A percentile compares a stretch with the other conserved stretches of the same genome.
Evolutionary conservation across 148 eudicot species (phyloP).

Genomic region (Chenopodium album): DNA sequence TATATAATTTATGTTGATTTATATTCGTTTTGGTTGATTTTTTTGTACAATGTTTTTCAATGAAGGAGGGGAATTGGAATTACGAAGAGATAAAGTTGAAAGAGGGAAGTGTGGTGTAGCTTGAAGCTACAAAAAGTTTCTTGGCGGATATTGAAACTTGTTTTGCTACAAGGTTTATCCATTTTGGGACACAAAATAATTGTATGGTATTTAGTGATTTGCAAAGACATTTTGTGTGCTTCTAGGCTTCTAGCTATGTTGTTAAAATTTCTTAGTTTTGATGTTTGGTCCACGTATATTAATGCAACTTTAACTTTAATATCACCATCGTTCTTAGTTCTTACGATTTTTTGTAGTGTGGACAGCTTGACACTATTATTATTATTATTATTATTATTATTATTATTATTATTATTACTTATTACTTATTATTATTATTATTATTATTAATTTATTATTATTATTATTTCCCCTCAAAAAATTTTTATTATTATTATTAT

Average conservation of each 20-base stretch:
- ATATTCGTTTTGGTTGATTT: background rate
- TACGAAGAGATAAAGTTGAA: conserved; percentile 27
- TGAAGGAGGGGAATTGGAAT: background rate
- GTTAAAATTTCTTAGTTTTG: background rate
- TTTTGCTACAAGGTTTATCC: conserved; percentile 24
- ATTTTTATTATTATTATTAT: too few relatives aligned
- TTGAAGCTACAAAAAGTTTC: conserved; percentile 21
- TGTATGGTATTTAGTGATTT: conserved; percentile 19
- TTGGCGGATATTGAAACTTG: conserved; percentile 28
- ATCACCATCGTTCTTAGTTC: background rate
- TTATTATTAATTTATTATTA: too few relatives aligned
- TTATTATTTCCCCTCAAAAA: too few relatives aligned
- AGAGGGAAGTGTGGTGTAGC: conserved; percentile 48
- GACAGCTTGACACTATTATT: too few relatives aligned
- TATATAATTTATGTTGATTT: background rate
- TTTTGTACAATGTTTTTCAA: background rate
- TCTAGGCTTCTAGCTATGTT: background rate
- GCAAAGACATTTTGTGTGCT: conserved; percentile 1
- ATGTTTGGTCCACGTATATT: background rate
- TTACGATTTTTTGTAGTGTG: too few relatives aligned
- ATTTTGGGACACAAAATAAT: background rate
- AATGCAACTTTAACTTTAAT: background rate
- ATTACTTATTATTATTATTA: too few relatives aligned
- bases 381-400: too few relatives aligned
- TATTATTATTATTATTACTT: too few relatives aligned